Percentiles rank a stretch among this genome's conserved stretches.
phyloP scores from a whole-genome alignment of 148 eudicot genomes.

The Chenopodium quinoa region DNA sequence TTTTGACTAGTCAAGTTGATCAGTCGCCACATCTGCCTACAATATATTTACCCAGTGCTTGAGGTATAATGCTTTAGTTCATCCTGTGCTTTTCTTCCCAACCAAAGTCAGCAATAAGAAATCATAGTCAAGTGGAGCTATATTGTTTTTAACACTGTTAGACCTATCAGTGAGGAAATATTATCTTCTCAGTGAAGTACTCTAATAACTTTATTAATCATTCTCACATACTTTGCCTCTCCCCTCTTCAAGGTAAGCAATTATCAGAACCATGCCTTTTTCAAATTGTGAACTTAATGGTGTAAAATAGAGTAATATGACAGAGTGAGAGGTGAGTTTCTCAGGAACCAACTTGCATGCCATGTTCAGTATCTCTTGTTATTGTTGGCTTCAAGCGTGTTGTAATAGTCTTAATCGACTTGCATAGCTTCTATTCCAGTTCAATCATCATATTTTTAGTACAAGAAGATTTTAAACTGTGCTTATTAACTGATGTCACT shows the following conservation, averaged over 20 bases:
- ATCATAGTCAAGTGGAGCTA: no score
- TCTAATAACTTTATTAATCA: neutral
- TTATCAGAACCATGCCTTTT: neutral
- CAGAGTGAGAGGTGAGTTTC: neutral
- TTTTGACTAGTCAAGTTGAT: no score
- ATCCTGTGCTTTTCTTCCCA: no score
- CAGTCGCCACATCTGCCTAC: no score
- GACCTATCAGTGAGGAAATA: no score
- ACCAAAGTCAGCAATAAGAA: no score
- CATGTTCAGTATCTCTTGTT: neutral
- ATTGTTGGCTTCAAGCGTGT: constrained; percentile 6
- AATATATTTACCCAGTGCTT: no score
- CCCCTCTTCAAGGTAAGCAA: neutral
- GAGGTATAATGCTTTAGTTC: no score
- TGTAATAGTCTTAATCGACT: neutral
- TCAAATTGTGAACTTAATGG: neutral
- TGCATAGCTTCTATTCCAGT: neutral
- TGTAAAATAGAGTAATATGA: neutral
- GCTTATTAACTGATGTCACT: constrained; percentile 8
- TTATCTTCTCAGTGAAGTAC: neutral
- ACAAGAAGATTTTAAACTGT: neutral
- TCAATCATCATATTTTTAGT: neutral
- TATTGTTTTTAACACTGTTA: no score
- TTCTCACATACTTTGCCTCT: neutral
- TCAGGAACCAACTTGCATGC: neutral